Base-by-base conservation (phyloP, 23 red algal species). In the Gracilaria domingensis region DNA sequence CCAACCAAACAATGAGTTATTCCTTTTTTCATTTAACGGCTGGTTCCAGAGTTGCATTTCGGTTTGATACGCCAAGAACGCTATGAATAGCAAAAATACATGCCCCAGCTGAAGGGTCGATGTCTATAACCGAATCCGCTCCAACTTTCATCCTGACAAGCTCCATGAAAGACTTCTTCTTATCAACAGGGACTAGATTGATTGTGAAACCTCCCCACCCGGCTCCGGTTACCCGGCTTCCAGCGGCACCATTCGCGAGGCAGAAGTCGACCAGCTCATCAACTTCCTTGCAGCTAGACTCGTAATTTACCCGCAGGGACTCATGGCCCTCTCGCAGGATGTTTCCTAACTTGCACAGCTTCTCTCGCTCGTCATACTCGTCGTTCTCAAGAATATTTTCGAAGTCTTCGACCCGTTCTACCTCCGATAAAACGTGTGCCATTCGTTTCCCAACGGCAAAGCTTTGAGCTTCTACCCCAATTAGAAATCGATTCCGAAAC, bases 121-220 rank as follows among this genome's bases (percentile, higher is more conserved):
- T 48, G 48, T 84, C 89, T 16, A 92, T 62, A 40, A 92, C 89
- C 13, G 77, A 33, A 20, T 57, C 65, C 28, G 42, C 23, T 42
- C 89, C 88, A 60, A 73, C 39, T 66, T 59, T 33, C 28, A 32
- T 47, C 13, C 16, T 42, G 23, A 92, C 50, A 62, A 12, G 23
- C 35, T 73, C n/a, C 23, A 83, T 28, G 54, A 92, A 92, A 8
- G 44, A 11, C 21, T 33, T 39, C 13, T 57, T 47, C 16, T 61
- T 71, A 11, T 73, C 61, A n/a, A 26, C 59, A 4, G 80, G 50
- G 29, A 92, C 89, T 13, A 92, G 23, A 76, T 76, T 92, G 54
- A 92, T 71, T 59, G 89, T 92, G 49, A 57, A 92, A 21, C 89
- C 89, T 36, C 89, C 89, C 89, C 89, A 92, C 2, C 89, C 89